Percentiles rank a stretch among this genome's conserved stretches.
These are phyloP conservation scores for Fraxinus baroniana DNA, from an alignment of 305 asterid genomes.

Conservation along the genomic window DNA sequence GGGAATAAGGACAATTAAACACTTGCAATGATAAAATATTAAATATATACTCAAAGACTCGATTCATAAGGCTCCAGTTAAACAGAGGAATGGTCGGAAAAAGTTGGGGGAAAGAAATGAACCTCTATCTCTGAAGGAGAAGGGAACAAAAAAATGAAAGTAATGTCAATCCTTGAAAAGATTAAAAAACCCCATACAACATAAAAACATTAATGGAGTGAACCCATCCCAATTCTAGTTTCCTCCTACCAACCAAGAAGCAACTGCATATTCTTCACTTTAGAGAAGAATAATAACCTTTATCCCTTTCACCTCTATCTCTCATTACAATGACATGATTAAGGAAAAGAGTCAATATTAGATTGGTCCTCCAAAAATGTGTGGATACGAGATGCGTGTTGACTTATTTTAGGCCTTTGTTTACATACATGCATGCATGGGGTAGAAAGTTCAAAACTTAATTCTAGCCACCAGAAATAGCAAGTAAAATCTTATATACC, in stretches of 20 bases:
- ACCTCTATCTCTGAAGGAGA: not conserved
- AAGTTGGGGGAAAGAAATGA: not conserved
- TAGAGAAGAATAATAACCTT: not conserved
- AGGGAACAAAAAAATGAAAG: not conserved
- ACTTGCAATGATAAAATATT: not conserved
- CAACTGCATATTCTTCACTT: not conserved
- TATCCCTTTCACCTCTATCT: not conserved
- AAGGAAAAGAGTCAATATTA: not conserved
- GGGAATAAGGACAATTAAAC: not conserved
- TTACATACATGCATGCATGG: not conserved
- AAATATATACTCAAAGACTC: not conserved
- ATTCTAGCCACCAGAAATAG: not conserved
- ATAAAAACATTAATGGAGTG: not conserved
- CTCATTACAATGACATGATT: not conserved
- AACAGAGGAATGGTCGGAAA: not conserved
- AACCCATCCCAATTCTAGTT: not conserved
- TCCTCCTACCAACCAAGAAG: not conserved
- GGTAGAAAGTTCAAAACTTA: not conserved
- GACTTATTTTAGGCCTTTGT: not conserved
- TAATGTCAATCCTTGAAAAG: not conserved
- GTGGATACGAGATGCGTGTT: not conserved
- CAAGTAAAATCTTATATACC: not conserved
- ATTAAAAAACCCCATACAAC: not conserved
- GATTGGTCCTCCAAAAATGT: not conserved
- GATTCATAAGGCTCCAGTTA: not conserved